phyloP scores from a whole-genome alignment of 2,329 filamentous ascomycete genomes.

The Ploettnerulaceae sp. region DNA sequence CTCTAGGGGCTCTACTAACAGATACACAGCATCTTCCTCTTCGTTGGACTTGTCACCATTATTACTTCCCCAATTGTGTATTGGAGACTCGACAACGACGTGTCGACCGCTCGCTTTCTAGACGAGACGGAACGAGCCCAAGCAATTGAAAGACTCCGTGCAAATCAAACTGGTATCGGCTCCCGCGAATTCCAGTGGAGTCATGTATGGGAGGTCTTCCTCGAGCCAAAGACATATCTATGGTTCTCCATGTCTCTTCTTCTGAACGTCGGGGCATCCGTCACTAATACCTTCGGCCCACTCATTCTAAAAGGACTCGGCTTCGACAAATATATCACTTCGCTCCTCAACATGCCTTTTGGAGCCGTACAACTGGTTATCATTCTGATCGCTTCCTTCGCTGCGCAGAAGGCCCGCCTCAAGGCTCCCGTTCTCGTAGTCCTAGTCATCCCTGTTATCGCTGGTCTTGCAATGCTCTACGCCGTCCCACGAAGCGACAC shows the following conservation, averaged over 20 bases:
- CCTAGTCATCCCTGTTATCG: slow-evolving; percentile 56
- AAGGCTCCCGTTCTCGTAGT: slow-evolving; percentile 52
- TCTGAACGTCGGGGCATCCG: slow-evolving; percentile 59
- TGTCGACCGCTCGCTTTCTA: slow-evolving; percentile 48
- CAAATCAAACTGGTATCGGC: slow-evolving; percentile 72
- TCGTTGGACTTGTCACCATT: slow-evolving; percentile 58
- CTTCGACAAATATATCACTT: slow-evolving; percentile 52
- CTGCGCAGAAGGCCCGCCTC: slow-evolving; percentile 50
- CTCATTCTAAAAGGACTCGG: slow-evolving; percentile 57
- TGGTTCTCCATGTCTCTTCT: slow-evolving; percentile 57
- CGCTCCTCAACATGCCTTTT: slow-evolving; percentile 63
- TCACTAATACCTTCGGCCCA: slow-evolving; percentile 61
- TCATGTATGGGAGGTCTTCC: slow-evolving; percentile 51
- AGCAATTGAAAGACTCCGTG: slow-evolving; percentile 65
- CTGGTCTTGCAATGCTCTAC: slow-evolving; percentile 54
- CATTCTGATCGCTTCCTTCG: slow-evolving; percentile 54
- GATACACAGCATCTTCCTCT: slow-evolving; percentile 57
- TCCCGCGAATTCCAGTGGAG: slow-evolving; percentile 64
- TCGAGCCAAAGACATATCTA: slow-evolving; percentile 51
- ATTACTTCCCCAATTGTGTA: slow-evolving; percentile 53
- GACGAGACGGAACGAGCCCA: slow-evolving; percentile 61
- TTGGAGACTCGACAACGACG: slow-evolving; percentile 54
- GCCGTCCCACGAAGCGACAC: slow-evolving; percentile 44
- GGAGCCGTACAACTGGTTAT: slow-evolving; percentile 56
- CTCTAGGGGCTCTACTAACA: slow-evolving; percentile 46